These are phyloP conservation scores for Trypanosoma rangeli DNA, from an alignment of 208 protist genomes.

Conservation along the genomic window DNA sequence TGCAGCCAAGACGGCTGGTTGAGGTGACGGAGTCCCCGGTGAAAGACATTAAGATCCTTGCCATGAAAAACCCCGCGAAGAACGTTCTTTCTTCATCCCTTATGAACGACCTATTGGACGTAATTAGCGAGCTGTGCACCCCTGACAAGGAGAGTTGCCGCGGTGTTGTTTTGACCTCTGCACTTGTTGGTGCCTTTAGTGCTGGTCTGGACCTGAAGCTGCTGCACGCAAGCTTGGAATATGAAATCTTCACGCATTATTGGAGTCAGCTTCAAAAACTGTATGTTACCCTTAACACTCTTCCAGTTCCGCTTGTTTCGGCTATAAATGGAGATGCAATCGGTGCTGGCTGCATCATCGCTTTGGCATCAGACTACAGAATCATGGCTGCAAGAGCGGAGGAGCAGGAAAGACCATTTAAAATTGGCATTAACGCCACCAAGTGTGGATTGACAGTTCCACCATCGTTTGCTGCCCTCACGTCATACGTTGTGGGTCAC, in stretches of 20 bases:
- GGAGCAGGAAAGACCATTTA: slow-evolving; percentile 16
- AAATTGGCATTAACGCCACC: slow-evolving; percentile 67
- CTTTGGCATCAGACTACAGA: slow-evolving; percentile 69
- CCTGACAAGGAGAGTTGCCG: slow-evolving; percentile 45
- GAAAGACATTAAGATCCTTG: slow-evolving; percentile 47
- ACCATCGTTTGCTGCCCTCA: slow-evolving; percentile 56
- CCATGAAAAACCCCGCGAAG: slow-evolving; percentile 48
- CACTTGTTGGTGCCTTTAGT: slow-evolving; percentile 48
- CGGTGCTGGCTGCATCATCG: slow-evolving; percentile 67
- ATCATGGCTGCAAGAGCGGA: slow-evolving; percentile 58
- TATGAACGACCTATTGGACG: slow-evolving; percentile 41
- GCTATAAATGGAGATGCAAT: slow-evolving; percentile 74
- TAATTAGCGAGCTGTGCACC: slow-evolving; percentile 52
- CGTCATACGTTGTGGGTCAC: slow-evolving; percentile 67
- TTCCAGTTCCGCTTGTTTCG: slow-evolving; percentile 61
- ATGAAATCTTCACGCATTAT: slow-evolving; percentile 52
- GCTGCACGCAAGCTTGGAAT: slow-evolving; percentile 31
- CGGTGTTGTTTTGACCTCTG: slow-evolving; percentile 70
- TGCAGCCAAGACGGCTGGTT: slow-evolving; percentile 18
- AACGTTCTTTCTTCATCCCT: slow-evolving; percentile 53
- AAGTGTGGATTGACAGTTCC: slow-evolving; percentile 66
- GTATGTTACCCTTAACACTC: slow-evolving; percentile 66
- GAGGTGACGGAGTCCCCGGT: slow-evolving; percentile 47
- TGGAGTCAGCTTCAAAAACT: slow-evolving; percentile 73
- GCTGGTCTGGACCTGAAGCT: slow-evolving; percentile 62